These are phyloP conservation scores for Hypoxylon sp. DNA, from an alignment of 2,329 filamentous ascomycete genomes.

Conservation along the genomic window DNA sequence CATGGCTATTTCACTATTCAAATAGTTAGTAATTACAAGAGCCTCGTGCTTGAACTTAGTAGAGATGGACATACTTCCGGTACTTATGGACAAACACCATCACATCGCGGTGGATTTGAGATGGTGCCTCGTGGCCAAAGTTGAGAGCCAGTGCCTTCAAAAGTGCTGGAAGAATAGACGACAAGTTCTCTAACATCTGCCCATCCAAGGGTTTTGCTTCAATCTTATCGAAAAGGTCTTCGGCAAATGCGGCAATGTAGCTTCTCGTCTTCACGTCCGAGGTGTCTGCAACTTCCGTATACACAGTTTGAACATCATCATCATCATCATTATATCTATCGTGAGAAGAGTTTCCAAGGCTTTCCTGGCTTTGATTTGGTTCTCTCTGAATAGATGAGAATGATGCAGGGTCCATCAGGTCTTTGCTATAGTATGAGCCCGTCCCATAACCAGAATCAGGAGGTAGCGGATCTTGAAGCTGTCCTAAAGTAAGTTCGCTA, in stretches of 20 bases:
- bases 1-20: neutral
- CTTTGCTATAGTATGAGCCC: neutral
- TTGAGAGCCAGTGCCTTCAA: neutral
- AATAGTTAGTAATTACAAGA: neutral
- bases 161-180: neutral
- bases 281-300: slow-evolving; percentile 1
- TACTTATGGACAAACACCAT: neutral
- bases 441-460: neutral
- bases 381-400: neutral
- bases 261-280: neutral
- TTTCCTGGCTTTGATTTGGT: neutral
- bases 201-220: neutral
- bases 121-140: neutral
- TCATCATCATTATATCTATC: neutral
- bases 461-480: neutral
- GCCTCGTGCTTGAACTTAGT: too few relatives aligned
- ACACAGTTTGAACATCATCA: neutral
- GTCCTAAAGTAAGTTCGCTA: too few relatives aligned
- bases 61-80: neutral
- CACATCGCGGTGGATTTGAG: neutral
- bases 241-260: neutral
- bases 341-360: neutral
- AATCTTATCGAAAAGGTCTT: neutral
- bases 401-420: neutral
- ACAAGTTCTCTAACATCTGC: neutral